phyloP scores from a whole-genome alignment of 495 filamentous ascomycete genomes.

The Aspergillus nanangensis region DNA sequence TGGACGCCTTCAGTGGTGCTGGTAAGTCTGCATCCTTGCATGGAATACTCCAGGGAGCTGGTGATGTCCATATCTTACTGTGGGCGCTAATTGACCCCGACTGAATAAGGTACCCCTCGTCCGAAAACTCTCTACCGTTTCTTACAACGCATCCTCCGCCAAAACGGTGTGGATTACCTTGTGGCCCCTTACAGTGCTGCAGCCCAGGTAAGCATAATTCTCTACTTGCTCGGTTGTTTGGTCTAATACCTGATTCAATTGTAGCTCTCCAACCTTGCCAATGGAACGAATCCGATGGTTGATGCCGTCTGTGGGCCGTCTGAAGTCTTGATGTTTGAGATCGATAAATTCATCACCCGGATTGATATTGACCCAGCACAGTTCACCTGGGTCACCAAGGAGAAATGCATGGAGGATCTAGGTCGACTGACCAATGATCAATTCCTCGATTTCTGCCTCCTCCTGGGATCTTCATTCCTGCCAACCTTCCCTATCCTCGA shows the following conservation, averaged over 20 bases:
- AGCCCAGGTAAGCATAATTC: slow-evolving; percentile 61
- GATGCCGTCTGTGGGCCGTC: slow-evolving; percentile 80
- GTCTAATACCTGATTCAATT: slow-evolving; percentile 12
- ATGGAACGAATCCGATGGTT: slow-evolving; percentile 60
- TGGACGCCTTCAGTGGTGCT: slow-evolving; percentile 74
- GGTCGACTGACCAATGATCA: slow-evolving; percentile 62
- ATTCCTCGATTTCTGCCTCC: slow-evolving; percentile 78
- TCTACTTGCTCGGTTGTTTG: no score
- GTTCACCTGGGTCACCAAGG: slow-evolving; percentile 70
- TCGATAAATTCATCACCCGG: slow-evolving; percentile 75
- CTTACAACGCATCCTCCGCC: slow-evolving; percentile 67
- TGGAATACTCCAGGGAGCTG: no score
- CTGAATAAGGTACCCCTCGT: slow-evolving; percentile 47
- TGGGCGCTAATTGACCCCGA: slow-evolving; percentile 15
- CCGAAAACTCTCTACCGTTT: slow-evolving; percentile 62
- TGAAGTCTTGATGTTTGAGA: slow-evolving; percentile 84
- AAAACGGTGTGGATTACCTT: slow-evolving; percentile 68
- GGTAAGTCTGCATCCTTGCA: no score
- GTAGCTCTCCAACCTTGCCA: slow-evolving; percentile 79
- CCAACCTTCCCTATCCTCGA: slow-evolving; percentile 71
- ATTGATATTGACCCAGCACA: slow-evolving; percentile 64
- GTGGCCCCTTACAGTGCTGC: slow-evolving; percentile 88
- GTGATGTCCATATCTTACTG: neutral
- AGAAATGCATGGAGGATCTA: slow-evolving; percentile 63
- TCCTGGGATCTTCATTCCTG: slow-evolving; percentile 78